A percentile compares a stretch with the other conserved stretches of the same genome.
Conservation (phyloP, 768 basidiomycete genomes). For the Harrya chromipes region DNA sequence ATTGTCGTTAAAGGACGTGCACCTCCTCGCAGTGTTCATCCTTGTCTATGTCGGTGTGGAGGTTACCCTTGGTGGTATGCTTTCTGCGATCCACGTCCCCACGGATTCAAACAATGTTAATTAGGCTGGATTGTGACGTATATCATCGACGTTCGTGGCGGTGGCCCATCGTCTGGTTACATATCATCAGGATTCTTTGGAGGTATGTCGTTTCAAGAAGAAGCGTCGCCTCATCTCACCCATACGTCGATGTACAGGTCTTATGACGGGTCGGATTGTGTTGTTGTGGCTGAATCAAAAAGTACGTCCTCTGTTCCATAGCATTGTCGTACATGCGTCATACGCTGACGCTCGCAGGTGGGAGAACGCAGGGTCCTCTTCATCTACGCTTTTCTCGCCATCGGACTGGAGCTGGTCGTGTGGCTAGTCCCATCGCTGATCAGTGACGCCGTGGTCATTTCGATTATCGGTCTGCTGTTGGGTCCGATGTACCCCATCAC, state of each 20-base stretch:
- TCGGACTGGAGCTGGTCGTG: slow-evolving; percentile 53
- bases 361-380: slow-evolving; percentile 54
- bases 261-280: slow-evolving; percentile 53
- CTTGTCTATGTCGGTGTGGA: slow-evolving; percentile 71
- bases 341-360: slow-evolving; percentile 30
- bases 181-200: slow-evolving; percentile 58
- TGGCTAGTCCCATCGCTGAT: slow-evolving; percentile 57
- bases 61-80: slow-evolving; percentile 44
- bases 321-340: too few relatives aligned
- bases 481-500: slow-evolving; percentile 54
- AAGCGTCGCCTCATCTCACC: not conserved
- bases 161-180: slow-evolving; percentile 45
- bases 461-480: slow-evolving; percentile 52
- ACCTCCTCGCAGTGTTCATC: slow-evolving; percentile 60
- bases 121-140: slow-evolving; percentile 73
- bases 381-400: slow-evolving; percentile 49
- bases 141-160: slow-evolving; percentile 40
- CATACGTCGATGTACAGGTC: slow-evolving; percentile 36
- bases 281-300: slow-evolving; percentile 56
- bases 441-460: slow-evolving; percentile 52
- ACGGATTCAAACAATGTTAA: not conserved
- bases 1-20: slow-evolving; percentile 49
- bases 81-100: not conserved
- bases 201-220: slow-evolving; percentile 33
- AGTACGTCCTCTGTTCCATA: slow-evolving; percentile 23